Evolutionary conservation across 768 basidiomycete species (phyloP), one percentile per base, ranked within the genome.

Genomic region (Calocybe cyanea): DNA sequence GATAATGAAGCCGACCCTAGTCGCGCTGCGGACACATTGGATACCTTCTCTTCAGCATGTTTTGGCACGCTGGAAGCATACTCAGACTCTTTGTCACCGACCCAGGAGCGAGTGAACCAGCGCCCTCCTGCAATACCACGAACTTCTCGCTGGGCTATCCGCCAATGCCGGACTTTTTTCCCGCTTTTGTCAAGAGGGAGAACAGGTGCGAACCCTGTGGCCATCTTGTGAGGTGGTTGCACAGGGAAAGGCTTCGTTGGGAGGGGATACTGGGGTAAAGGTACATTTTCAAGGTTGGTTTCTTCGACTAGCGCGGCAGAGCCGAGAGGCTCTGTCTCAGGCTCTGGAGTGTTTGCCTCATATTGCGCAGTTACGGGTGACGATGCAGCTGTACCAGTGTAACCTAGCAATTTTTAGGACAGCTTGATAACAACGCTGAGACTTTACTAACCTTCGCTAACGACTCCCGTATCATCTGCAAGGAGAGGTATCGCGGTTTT

Each of bases 161-260:
- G 78, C 88, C 88, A 91, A 47, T 77, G 81, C 23, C 88, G 78
- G 19, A 78, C 78, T 54, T 79, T 78, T 39, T 71, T 76, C 14
- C 71, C 70, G 18, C 68, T 76, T 57, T 77, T 82, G 59, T 90
- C 88, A 19, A 91, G 70, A 34, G 84, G 73, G 31, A 85, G 61
- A 21, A 75, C 60, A 0, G 85, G 80, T 10, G 87, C 85, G 52
- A 85, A 83, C 9, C 87, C 85, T 5, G 83, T 75, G 14, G 71
- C 68, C n/a, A 90, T 82, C 67, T 89, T 90, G 0, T 77, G 78
- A 2, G 87, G 81, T 23, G 80, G 82, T 54, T 87, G 86, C 10
- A 91, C 88, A 0, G 85, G 81, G 66, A 89, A 89, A 0, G 87
- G 86, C 62, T 85, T 88, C n/a, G 81, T 76, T 10, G 88, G 87